Percentiles rank a stretch among this genome's conserved stretches.
These are phyloP conservation scores for Dendrobium chrysotoxum DNA, from an alignment of 106 monocot genomes.

Conservation along the genomic window DNA sequence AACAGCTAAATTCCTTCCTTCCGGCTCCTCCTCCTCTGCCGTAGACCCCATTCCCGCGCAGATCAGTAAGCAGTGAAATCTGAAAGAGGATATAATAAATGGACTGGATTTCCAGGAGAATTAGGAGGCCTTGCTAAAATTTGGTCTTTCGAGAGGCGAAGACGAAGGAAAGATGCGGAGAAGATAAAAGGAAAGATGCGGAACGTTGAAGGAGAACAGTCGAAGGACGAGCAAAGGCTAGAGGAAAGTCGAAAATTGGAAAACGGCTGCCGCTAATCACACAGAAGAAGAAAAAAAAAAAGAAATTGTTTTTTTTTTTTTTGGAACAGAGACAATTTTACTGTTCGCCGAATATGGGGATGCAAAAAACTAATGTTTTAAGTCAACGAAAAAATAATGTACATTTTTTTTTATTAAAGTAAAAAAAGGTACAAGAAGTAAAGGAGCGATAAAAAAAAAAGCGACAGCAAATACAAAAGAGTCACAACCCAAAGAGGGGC, in stretches of 20 bases:
- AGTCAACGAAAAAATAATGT: too few relatives aligned
- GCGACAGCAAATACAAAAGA: too few relatives aligned
- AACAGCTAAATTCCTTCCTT: slow-evolving; percentile 5
- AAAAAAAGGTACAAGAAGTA: too few relatives aligned
- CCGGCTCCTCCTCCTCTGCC: neutral
- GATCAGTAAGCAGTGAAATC: neutral
- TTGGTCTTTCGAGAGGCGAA: neutral
- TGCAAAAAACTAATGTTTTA: too few relatives aligned
- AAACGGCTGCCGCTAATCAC: neutral
- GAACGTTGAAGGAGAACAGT: neutral
- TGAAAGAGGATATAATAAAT: neutral
- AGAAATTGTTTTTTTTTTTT: too few relatives aligned
- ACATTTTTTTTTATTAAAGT: too few relatives aligned
- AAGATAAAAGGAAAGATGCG: neutral
- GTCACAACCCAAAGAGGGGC: too few relatives aligned
- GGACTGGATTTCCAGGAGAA: neutral
- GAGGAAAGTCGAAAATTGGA: neutral
- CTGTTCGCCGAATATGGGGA: too few relatives aligned
- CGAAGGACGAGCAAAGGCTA: neutral
- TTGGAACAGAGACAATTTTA: too few relatives aligned
- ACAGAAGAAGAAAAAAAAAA: too few relatives aligned
- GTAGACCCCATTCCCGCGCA: neutral
- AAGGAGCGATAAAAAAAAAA: too few relatives aligned
- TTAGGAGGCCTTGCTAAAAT: neutral
- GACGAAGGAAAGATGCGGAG: neutral